Evolutionary conservation across 768 basidiomycete species (phyloP), one percentile per base, ranked within the genome.

Genomic region (Rubroboletus satanas): DNA sequence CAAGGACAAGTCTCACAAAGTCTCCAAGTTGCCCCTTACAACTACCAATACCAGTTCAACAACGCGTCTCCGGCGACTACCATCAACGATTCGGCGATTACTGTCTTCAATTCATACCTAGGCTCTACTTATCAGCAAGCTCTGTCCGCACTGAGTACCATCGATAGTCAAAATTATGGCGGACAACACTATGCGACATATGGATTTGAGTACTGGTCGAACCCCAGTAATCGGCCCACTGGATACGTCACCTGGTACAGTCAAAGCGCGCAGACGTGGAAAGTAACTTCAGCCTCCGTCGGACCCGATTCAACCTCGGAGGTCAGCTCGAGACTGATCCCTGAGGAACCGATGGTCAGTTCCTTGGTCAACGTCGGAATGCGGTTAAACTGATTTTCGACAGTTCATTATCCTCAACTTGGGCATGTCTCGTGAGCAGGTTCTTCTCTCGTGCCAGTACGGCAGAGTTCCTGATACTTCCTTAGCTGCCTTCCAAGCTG

Each of bases 301-400:
- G 88, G 83, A 5, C 72, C 93, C 2, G 85, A 94, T 71, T 23
- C 79, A 0, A 65, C 61, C 5, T 74, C 81, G 0, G 57, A 84
- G 51, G 77, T 98, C 46, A 76, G 80, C 35, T 75, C 79, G 62
- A 78, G 95, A 33, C 64, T 94, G 15, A 84, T 83, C 52, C 77
- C 93, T 5, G 91, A 95, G 65, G 97, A 99, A 69, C 96, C 97
- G 2, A 88, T 98, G 93, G 91, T 93, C 61, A 58, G 83, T 74
- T 49, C 50, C 57, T 54, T 47, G 55, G 55, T 36, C 12, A 26
- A 44, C 11, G 29, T 12, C 36, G 17, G 26, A 52, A 35, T 42
- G 45, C 14, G 8, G 15, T 55, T 26, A 26, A 8, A 47, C 57
- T 62, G 37, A 60, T 44, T 52, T 55, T 62, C 52, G 43, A 43